These are phyloP conservation scores for Xenosphaeropsis pyriputrescens DNA, from an alignment of 2,329 filamentous ascomycete species.

Conservation along the genomic window DNA sequence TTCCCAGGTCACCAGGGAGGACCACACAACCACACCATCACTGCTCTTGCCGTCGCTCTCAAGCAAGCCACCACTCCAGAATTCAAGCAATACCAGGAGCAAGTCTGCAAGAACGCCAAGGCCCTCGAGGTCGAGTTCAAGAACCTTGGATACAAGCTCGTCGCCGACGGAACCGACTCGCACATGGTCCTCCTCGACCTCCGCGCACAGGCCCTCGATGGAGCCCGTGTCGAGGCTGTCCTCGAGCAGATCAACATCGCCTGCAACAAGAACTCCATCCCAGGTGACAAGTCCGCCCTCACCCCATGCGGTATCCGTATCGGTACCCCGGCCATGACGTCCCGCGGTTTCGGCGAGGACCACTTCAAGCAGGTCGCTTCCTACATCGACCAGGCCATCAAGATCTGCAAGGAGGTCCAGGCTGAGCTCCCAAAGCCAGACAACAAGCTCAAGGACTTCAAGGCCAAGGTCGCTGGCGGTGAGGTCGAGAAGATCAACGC, in stretches of 20 bases:
- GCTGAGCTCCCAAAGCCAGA: conserved; percentile 77
- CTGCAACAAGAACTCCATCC: conserved; percentile 99
- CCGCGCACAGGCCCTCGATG: conserved; percentile 74
- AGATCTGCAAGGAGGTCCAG: conserved; percentile 83
- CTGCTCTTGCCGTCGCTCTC: conserved; percentile 82
- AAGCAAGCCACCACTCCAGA: conserved; percentile 85
- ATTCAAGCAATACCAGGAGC: conserved; percentile 87
- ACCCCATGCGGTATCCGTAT: conserved; percentile 92
- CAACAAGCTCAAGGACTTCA: conserved; percentile 99
- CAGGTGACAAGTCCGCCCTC: conserved; percentile 92
- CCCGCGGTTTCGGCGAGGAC: conserved; percentile 78
- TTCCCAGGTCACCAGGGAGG: conserved; percentile 98
- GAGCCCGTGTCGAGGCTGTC: conserved; percentile 87
- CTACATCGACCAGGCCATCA: conserved; percentile 84
- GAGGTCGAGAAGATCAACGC: conserved; percentile 69
- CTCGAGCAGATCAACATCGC: conserved; percentile 98
- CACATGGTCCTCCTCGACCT: conserved; percentile 96
- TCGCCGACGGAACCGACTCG: conserved; percentile 90
- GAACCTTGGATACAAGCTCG: conserved; percentile 82
- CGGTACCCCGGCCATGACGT: conserved; percentile 94
- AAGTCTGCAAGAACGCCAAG: conserved; percentile 88
- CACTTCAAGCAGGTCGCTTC: conserved; percentile 83
- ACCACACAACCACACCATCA: conserved; percentile 99
- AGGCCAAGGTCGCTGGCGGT: conserved; percentile 71
- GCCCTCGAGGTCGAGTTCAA: conserved; percentile 74